These are phyloP conservation scores for Tricholoma furcatifolium DNA, from an alignment of 768 basidiomycete genomes.

Conservation along the genomic window DNA sequence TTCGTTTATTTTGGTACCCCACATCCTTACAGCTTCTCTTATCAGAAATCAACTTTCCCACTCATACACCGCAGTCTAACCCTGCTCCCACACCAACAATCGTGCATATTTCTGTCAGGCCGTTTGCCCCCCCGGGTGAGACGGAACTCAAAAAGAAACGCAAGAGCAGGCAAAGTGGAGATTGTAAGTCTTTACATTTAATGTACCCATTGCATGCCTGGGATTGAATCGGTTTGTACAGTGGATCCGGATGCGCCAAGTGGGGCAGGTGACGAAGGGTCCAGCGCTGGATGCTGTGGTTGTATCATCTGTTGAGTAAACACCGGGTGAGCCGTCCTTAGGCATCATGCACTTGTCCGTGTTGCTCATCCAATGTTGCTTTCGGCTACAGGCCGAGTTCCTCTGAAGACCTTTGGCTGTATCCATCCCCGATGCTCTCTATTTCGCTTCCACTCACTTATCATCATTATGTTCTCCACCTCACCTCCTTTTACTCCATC, in stretches of 20 bases:
- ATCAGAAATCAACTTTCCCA: conserved; percentile 40
- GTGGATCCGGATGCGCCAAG: neutral
- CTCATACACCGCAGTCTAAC: conserved; percentile 29
- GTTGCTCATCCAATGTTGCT: neutral
- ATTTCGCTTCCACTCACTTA: neutral
- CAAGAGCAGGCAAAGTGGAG: conserved; percentile 19
- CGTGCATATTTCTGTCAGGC: conserved; percentile 73
- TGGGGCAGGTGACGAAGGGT: conserved; percentile 7
- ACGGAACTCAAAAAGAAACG: conserved; percentile 59
- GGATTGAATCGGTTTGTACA: neutral
- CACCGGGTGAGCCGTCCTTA: neutral
- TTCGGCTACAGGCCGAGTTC: too few species aligned
- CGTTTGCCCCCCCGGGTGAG: conserved; percentile 49
- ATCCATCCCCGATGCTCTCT: neutral
- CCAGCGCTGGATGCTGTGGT: conserved; percentile 15
- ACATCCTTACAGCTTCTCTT: neutral
- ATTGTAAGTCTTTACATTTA: conserved; percentile 23
- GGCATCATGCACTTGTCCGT: neutral
- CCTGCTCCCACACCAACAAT: conserved; percentile 53
- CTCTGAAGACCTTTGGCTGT: neutral
- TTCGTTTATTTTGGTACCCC: conserved; percentile 6
- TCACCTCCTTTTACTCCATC: too few species aligned
- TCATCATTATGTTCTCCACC: neutral
- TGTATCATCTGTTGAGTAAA: conserved; percentile 20
- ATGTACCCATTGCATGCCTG: neutral